Evolutionary conservation across 2,329 filamentous ascomycete species (phyloP).

Genomic region (Monilinia polystroma): DNA sequence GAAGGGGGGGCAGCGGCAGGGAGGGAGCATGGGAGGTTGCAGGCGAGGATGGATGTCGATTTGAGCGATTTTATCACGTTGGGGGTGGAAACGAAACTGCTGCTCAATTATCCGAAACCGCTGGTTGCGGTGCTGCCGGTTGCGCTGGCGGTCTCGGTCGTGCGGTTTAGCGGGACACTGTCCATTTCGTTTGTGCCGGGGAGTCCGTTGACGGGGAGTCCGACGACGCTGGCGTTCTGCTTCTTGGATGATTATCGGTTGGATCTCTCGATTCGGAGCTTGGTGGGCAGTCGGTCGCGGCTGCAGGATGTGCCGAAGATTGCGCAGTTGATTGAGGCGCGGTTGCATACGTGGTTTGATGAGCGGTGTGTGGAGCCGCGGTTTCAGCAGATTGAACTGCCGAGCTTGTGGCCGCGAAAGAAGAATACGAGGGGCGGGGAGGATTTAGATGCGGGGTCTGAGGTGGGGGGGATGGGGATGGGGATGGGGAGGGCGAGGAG

Average conservation of each 20-base stretch:
- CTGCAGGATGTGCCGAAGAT: conserved; percentile 88
- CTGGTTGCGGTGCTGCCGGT: conserved; percentile 87
- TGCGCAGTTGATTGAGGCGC: conserved; percentile 75
- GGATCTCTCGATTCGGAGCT: conserved; percentile 76
- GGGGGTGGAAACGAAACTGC: conserved; percentile 87
- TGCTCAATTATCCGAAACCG: conserved; percentile 92
- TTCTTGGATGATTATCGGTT: conserved; percentile 87
- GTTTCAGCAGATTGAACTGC: conserved; percentile 82
- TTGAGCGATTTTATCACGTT: conserved; percentile 93
- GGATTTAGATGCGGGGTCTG: conserved; percentile 42
- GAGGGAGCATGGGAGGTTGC: conserved; percentile 70
- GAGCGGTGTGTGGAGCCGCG: conserved; percentile 81
- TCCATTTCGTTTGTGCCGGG: conserved; percentile 88
- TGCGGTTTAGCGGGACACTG: conserved; percentile 90
- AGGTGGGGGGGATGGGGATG: conserved; percentile 47
- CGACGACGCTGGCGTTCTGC: conserved; percentile 90
- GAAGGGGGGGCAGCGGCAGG: conserved; percentile 24
- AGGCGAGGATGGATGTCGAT: conserved; percentile 96
- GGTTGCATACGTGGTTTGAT: conserved; percentile 84
- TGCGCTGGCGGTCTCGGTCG: conserved; percentile 85
- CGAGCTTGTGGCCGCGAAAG: conserved; percentile 80
- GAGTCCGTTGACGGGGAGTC: conserved; percentile 64
- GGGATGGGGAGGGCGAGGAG: conserved; percentile 50
- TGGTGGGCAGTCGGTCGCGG: conserved; percentile 75
- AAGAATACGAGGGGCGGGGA: conserved; percentile 76